Base-by-base conservation (phyloP, 441 rosid species). In the Eruca vesicaria region DNA sequence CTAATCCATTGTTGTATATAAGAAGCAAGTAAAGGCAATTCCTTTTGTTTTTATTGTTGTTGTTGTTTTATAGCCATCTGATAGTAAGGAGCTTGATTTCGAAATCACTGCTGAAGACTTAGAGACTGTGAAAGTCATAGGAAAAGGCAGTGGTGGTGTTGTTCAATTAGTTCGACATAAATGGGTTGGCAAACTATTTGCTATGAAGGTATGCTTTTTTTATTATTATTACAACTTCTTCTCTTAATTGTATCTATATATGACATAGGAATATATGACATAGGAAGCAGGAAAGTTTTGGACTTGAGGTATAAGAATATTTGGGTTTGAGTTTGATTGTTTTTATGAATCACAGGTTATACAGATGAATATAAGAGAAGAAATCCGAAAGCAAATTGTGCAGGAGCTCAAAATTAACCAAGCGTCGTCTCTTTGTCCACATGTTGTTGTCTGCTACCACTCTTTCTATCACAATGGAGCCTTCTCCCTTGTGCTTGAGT, bases 331-430 rank as follows among this genome's bases (percentile, higher is more conserved):
- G 66, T 78, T 68, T 41, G 61, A 61, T 53, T 55, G 2, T 48
- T 23, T 66, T 48, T 62, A 67, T 70, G 63, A 20, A 68, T 57
- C 76, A 63, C 90, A 95, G 99, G 92, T 91, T 21, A 95, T 95
- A 77, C 96, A 88, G 85, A 95, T 90, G 98, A 93, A 93, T 72
- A 88, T 91, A 78, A 95, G 90, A 83, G 98, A 95, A 76, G 97
- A 93, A 43, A 85, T 91, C 60, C 97, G 95, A 7, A 93, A 93
- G 78, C 98, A 93, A 63, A 93, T 93, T 80, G 95, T 91, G 32
- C 98, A 95, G 78, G 97, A 93, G 89, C 85, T 95, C 71, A 93
- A 90, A 78, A 95, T 95, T 74, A 93, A 95, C 83, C 93, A 85
- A 84, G 97, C 92, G 35, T 88, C 96, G 29, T 72, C 81, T 5